Percentiles rank a stretch among this genome's conserved stretches.
phyloP scores from a whole-genome alignment of 306 rosid genomes.

The Acacia crassicarpa region DNA sequence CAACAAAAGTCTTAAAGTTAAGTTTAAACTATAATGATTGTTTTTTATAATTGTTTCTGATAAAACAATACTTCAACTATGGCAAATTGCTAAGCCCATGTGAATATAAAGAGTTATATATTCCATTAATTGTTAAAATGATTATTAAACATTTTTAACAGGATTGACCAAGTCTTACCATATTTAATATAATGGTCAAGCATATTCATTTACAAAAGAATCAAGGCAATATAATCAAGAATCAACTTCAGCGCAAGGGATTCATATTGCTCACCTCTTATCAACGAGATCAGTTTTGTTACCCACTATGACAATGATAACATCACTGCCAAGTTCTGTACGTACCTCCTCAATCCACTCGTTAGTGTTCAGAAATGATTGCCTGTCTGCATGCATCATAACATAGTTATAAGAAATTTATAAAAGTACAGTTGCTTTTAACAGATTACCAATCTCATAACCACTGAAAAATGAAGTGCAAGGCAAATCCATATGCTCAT shows the following conservation, averaged over 20 bases:
- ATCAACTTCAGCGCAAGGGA: not conserved
- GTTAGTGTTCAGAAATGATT: conserved; percentile 66
- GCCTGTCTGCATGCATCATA: conserved; percentile 62
- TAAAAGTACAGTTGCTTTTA: not conserved
- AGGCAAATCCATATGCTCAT: conserved; percentile 19
- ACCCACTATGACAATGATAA: conserved; percentile 81
- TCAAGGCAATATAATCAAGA: not conserved
- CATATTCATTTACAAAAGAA: conserved; percentile 1
- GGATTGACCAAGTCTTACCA: not conserved
- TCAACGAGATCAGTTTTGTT: conserved; percentile 88
- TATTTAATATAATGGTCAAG: not conserved
- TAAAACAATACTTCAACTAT: not conserved
- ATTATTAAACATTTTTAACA: conserved; percentile 1
- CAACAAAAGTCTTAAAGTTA: not conserved
- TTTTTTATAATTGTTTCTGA: too few species aligned
- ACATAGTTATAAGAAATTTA: conserved; percentile 31
- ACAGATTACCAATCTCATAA: not conserved
- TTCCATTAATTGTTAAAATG: conserved; percentile 2
- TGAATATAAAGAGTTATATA: not conserved
- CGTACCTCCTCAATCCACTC: conserved; percentile 91
- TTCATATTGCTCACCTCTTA: conserved; percentile 61
- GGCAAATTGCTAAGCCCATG: not conserved
- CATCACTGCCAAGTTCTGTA: conserved; percentile 82
- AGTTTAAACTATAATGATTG: too few species aligned
- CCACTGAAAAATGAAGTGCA: not conserved